phyloP scores from a whole-genome alignment of 805 yeast species.

The Wickerhamiella cacticola region DNA sequence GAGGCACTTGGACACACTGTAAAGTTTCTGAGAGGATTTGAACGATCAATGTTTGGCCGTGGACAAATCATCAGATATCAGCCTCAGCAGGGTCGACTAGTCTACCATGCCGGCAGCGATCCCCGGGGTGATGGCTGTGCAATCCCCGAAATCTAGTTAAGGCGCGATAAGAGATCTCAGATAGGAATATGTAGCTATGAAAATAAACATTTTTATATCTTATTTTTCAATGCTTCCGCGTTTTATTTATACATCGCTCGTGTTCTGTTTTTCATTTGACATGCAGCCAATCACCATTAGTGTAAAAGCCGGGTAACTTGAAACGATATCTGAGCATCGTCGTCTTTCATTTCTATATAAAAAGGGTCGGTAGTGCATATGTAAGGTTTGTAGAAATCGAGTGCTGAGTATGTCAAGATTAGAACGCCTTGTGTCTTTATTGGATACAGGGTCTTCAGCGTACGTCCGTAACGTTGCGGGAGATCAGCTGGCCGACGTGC shows the following conservation, averaged over 20 bases:
- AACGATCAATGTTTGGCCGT: slow-evolving; percentile 40
- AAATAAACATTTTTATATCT: too few species aligned
- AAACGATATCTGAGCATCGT: not conserved
- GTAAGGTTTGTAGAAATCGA: slow-evolving; percentile 1
- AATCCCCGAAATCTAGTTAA: slow-evolving; percentile 35
- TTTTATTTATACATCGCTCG: too few species aligned
- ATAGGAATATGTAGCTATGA: too few species aligned
- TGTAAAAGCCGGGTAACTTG: slow-evolving; percentile 11
- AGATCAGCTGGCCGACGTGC: slow-evolving; percentile 88
- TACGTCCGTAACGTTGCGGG: slow-evolving; percentile 94
- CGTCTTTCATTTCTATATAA: slow-evolving; percentile 4
- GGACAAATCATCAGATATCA: slow-evolving; percentile 55
- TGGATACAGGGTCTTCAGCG: slow-evolving; percentile 92
- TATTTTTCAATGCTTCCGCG: too few species aligned
- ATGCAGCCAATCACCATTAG: not conserved
- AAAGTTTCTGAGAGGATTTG: slow-evolving; percentile 32
- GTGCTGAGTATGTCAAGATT: slow-evolving; percentile 21
- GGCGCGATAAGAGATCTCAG: too few species aligned
- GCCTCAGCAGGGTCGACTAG: slow-evolving; percentile 31
- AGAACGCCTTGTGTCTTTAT: slow-evolving; percentile 29
- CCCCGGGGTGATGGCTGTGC: slow-evolving; percentile 81
- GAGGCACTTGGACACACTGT: slow-evolving; percentile 47
- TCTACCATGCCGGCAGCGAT: slow-evolving; percentile 64
- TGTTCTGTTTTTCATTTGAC: too few species aligned
- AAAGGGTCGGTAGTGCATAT: slow-evolving; percentile 3